phyloP scores from a whole-genome alignment of 129 eudicot species.

The Oenanthe sinensis region DNA sequence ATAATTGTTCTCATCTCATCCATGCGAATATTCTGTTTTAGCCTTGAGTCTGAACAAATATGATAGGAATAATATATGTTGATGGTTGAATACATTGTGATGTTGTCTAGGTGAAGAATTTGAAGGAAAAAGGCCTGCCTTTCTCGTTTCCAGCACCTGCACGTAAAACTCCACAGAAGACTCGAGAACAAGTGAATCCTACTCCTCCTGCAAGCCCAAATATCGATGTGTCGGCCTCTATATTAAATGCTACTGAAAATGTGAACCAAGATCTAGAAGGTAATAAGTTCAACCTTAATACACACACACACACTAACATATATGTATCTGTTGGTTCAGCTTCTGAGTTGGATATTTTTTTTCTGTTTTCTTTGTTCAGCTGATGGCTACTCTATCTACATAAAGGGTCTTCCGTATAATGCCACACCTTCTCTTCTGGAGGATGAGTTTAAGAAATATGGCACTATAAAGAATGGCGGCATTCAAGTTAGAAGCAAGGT shows the following conservation, averaged over 20 bases:
- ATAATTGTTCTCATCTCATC: not conserved
- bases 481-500: slow-evolving; percentile 79
- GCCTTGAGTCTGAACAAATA: not conserved
- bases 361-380: slow-evolving; percentile 28
- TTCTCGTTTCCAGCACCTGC: slow-evolving; percentile 49
- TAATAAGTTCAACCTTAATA: slow-evolving; percentile 8
- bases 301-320: not conserved
- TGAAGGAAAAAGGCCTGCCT: slow-evolving; percentile 45
- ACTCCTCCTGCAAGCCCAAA: slow-evolving; percentile 23
- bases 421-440: slow-evolving; percentile 51
- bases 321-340: not conserved
- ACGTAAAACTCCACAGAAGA: slow-evolving; percentile 43
- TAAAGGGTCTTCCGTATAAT: slow-evolving; percentile 56
- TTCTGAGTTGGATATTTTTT: not conserved
- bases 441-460: slow-evolving; percentile 71
- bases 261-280: slow-evolving; percentile 75
- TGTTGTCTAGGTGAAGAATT: slow-evolving; percentile 63
- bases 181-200: slow-evolving; percentile 19
- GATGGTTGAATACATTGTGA: not conserved
- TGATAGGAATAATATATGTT: not conserved
- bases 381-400: slow-evolving; percentile 63
- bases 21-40: not conserved
- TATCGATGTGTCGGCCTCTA: slow-evolving; percentile 28
- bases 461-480: slow-evolving; percentile 65
- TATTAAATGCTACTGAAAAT: slow-evolving; percentile 34